Conservation (phyloP, 1,284 basidiomycete genomes). For the Fomes fomentarius region DNA sequence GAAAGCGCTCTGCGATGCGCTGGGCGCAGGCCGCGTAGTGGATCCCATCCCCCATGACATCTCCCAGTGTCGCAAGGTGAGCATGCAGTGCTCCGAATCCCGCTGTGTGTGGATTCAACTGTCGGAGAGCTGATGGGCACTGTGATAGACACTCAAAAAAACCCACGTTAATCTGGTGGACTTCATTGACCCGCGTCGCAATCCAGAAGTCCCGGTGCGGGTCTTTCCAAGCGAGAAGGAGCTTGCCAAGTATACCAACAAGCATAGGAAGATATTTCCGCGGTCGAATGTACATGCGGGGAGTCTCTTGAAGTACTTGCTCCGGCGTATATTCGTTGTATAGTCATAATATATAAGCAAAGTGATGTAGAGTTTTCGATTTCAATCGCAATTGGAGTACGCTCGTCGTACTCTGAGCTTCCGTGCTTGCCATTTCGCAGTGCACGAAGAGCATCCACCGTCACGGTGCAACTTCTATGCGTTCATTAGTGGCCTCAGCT, state of each 20-base stretch:
- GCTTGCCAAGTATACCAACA: conserved; percentile 39
- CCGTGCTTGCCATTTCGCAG: too few relatives aligned
- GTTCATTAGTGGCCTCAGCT: too few relatives aligned
- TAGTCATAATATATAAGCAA: too few relatives aligned
- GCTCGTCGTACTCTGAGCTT: too few relatives aligned
- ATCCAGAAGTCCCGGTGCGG: conserved; percentile 16
- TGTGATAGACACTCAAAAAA: conserved; percentile 7
- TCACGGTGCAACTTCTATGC: too few relatives aligned
- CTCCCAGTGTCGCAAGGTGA: conserved; percentile 13
- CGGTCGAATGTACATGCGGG: conserved; percentile 39
- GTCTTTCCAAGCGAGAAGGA: conserved; percentile 32
- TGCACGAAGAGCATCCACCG: too few relatives aligned
- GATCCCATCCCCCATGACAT: conserved; percentile 17
- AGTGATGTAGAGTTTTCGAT: too few relatives aligned
- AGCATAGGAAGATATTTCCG: conserved; percentile 40
- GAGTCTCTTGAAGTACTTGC: conserved; percentile 35
- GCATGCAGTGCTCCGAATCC: too few relatives aligned
- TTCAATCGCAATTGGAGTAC: too few relatives aligned
- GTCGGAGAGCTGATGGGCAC: not conserved
- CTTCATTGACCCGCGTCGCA: conserved; percentile 33
- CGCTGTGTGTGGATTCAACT: too few relatives aligned
- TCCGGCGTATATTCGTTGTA: conserved; percentile 20
- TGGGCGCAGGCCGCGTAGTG: too few relatives aligned
- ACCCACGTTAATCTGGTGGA: conserved; percentile 44
- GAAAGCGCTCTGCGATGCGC: conserved; percentile 35